phyloP scores from a whole-genome alignment of 768 basidiomycete genomes.

The Suillus subalutaceus region DNA sequence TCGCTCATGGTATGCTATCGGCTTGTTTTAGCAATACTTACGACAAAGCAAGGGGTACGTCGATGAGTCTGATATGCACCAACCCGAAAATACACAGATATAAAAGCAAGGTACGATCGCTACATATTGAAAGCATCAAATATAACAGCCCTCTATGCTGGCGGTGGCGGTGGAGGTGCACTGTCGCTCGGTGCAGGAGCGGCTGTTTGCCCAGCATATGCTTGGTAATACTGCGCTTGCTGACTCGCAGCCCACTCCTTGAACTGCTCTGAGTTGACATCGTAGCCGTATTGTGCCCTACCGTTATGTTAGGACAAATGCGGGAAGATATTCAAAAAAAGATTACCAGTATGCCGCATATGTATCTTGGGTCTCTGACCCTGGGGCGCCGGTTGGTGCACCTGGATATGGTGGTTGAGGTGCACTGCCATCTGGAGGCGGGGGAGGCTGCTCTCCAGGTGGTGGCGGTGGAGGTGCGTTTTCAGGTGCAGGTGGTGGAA shows the following conservation, averaged over 20 bases:
- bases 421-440: constrained; percentile 48
- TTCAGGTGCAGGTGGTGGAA: constrained; percentile 40
- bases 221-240: constrained; percentile 74
- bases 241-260: constrained; percentile 74
- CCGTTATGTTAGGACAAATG: not conserved
- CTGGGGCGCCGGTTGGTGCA: constrained; percentile 36
- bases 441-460: constrained; percentile 54
- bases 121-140: constrained; percentile 18
- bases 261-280: constrained; percentile 80
- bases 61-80: constrained; percentile 6
- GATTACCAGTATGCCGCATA: constrained; percentile 62
- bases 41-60: not conserved
- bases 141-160: constrained; percentile 21
- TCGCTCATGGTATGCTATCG: not conserved
- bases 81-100: constrained; percentile 32
- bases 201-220: constrained; percentile 58
- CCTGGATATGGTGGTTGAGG: constrained; percentile 48
- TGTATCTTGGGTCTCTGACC: constrained; percentile 40
- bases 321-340: constrained; percentile 20
- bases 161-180: constrained; percentile 26
- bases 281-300: constrained; percentile 87
- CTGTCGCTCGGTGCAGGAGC: constrained; percentile 33
- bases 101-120: constrained; percentile 32
- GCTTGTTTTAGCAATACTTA: not conserved
- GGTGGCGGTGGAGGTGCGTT: constrained; percentile 50